Percentiles rank a stretch among this genome's conserved stretches.
phyloP scores from a whole-genome alignment of 306 rosid species.

The Glycyrrhiza uralensis region DNA sequence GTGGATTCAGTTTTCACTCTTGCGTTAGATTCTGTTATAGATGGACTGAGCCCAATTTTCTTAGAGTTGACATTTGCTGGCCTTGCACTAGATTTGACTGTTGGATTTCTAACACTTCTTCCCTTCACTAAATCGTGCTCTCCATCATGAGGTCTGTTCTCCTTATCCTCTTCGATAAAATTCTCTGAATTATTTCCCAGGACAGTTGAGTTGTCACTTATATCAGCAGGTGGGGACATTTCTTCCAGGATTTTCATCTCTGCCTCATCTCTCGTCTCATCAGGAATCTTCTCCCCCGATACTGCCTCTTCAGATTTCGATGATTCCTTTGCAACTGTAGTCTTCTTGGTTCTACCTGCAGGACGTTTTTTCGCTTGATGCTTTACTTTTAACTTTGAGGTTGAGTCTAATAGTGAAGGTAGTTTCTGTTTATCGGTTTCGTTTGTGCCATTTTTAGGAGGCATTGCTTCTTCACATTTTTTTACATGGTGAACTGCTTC shows the following conservation, averaged over 20 bases:
- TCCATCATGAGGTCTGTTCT: constrained; percentile 52
- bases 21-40: constrained; percentile 26
- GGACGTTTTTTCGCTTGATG: constrained; percentile 34
- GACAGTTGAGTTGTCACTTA: constrained; percentile 15
- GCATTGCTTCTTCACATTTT: constrained; percentile 36
- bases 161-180: constrained; percentile 54
- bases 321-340: constrained; percentile 16
- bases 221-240: constrained; percentile 31
- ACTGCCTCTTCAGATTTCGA: constrained; percentile 27
- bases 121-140: constrained; percentile 24
- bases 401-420: constrained; percentile 33
- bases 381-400: constrained; percentile 38
- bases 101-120: constrained; percentile 28
- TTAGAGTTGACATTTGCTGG: constrained; percentile 29
- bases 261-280: constrained; percentile 30
- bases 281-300: constrained; percentile 26
- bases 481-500: constrained; percentile 25
- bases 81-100: constrained; percentile 26
- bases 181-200: constrained; percentile 30
- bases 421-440: constrained; percentile 31
- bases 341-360: constrained; percentile 38
- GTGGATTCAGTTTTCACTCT: constrained; percentile 43
- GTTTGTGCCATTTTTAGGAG: constrained; percentile 26
- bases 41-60: constrained; percentile 12
- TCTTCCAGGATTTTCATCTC: constrained; percentile 32